Evolutionary conservation across 345 rosid genomes (phyloP).

Genomic region (Eucalyptus erythrocorys): DNA sequence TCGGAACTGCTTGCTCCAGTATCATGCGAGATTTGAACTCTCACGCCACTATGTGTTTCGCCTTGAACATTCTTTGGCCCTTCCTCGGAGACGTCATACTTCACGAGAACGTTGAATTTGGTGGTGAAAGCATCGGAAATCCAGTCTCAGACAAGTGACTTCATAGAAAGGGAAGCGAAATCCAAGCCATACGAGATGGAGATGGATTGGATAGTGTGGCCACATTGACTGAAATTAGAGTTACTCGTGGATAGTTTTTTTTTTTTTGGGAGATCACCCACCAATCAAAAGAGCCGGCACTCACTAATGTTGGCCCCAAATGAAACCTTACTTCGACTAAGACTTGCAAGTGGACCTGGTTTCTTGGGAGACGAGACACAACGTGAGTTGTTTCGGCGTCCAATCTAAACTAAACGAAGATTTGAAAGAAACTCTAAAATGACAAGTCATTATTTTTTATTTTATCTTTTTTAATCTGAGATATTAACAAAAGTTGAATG

Average conservation of each 20-base stretch:
- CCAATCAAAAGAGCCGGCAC: not conserved
- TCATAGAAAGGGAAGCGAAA: not conserved
- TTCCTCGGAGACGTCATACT: not conserved
- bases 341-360: not conserved
- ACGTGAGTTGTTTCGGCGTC: fast-evolving
- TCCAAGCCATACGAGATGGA: not conserved
- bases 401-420: not conserved
- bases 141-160: not conserved
- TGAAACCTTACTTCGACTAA: not conserved
- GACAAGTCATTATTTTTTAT: not conserved
- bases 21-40: too few relatives aligned
- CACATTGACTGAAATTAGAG: not conserved
- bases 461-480: fast-evolving
- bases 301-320: not conserved
- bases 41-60: fast-evolving
- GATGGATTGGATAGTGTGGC: not conserved
- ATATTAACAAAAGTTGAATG: not conserved
- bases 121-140: not conserved
- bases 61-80: not conserved
- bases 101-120: not conserved
- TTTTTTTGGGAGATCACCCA: not conserved
- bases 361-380: fast-evolving
- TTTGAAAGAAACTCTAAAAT: too few relatives aligned
- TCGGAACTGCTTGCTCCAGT: fast-evolving
- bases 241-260: not conserved